Evolutionary conservation across 164 flowering plant species (phyloP), one percentile per base, ranked within the genome.

Genomic region (Vitis cinerea): DNA sequence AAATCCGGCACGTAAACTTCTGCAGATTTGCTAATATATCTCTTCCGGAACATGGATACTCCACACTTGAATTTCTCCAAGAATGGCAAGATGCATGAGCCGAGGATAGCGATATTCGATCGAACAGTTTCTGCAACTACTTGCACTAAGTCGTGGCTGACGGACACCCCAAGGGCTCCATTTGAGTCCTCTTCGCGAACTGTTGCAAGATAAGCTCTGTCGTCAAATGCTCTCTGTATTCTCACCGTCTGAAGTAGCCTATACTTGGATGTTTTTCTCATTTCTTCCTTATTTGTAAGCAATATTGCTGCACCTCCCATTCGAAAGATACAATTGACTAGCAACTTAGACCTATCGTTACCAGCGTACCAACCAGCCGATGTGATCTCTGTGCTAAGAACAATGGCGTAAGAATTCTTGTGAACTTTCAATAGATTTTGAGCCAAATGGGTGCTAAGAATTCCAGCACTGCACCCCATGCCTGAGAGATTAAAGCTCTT

Each of bases 391-490:
- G 93, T 80, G 80, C 92, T 87, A 0, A 92, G 78, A 64, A 92
- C 74, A 17, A 92, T 47, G 1, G 92, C 97, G 31, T 79, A 67
- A 5, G 81, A 76, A 72, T 82, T 75, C 19, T 67, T 75, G 64
- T 78, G 79, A 9, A 69, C 58, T 61, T 71, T 75, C 1, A 88
- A 72, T 9, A 90, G 75, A 62, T 71, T 79, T 14, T 68, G 60
- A 12, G 90, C 93, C 64, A 87, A 17, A n/a, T 84, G 83, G n/a
- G 88, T 68, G 13, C 77, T 84, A 0, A 88, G 17, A 5, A 79
- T 79, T 5, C 92, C 78, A 0, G 92, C 94, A 52, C 93, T 86
- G 77, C 97, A 91, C 14, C 97, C 97, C 97, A 89, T 89, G 4
- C 94, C 97, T 0, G 89, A 86, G 37, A 91, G 65, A 57, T 77